phyloP scores from a whole-genome alignment of 1,284 basidiomycete species.

The Moesziomyces aphidis region DNA sequence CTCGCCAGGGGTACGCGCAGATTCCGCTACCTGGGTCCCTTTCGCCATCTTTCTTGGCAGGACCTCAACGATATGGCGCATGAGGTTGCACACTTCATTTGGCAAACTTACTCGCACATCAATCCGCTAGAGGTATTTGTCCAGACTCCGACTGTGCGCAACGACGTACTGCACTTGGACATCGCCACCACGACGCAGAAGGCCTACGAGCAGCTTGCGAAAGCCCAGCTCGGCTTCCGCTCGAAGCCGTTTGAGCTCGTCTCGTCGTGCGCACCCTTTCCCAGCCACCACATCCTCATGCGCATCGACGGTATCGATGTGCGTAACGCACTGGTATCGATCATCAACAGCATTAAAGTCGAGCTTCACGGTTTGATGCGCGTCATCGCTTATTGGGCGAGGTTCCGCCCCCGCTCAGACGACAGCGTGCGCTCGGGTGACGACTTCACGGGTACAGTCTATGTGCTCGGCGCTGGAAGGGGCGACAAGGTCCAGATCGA shows the following conservation, averaged over 20 bases:
- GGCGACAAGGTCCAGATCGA: neutral
- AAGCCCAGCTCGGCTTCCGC: too few relatives aligned
- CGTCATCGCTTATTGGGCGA: slow-evolving; percentile 1
- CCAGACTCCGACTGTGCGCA: too few relatives aligned
- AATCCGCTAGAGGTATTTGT: too few relatives aligned
- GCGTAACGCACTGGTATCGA: neutral
- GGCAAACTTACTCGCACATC: too few relatives aligned
- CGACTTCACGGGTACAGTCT: neutral
- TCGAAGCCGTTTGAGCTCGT: neutral
- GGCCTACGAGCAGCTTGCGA: neutral
- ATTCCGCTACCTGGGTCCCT: neutral
- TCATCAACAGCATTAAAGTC: neutral
- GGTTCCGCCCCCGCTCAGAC: neutral
- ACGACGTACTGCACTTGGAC: neutral
- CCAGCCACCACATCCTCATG: neutral
- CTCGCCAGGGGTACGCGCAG: neutral
- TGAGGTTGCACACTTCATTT: too few relatives aligned
- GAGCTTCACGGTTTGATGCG: neutral
- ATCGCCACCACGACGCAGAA: neutral
- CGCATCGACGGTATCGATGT: neutral
- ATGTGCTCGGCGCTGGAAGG: neutral
- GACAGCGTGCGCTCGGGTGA: neutral
- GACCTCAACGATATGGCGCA: too few relatives aligned
- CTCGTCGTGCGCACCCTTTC: neutral
- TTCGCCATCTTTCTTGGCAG: neutral